Percentiles rank a stretch among this genome's conserved stretches.
These are phyloP conservation scores for Penicillium odoratum DNA, from an alignment of 495 filamentous ascomycete species.

Conservation along the genomic window DNA sequence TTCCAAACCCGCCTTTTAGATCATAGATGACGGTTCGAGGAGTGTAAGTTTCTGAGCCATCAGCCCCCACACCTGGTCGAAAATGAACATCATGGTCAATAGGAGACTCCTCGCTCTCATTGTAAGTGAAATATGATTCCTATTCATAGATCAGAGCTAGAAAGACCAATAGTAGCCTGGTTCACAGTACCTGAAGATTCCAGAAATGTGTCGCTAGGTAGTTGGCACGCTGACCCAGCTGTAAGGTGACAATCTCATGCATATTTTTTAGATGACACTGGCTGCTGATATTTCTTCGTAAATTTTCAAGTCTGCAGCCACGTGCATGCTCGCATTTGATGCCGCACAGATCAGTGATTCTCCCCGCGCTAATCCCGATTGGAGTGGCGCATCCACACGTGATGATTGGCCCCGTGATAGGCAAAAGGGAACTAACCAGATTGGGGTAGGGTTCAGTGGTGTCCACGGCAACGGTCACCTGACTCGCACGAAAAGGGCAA, in stretches of 20 bases:
- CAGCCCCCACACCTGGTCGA: slow-evolving; percentile 74
- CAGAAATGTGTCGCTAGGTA: slow-evolving; percentile 97
- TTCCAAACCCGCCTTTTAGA: slow-evolving; percentile 88
- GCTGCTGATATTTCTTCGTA: neutral
- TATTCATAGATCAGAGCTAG: slow-evolving; percentile 24
- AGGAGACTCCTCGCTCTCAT: slow-evolving; percentile 61
- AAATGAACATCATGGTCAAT: slow-evolving; percentile 94
- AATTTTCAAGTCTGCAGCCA: slow-evolving; percentile 9
- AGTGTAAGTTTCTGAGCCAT: slow-evolving; percentile 85
- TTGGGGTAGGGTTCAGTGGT: slow-evolving; percentile 16
- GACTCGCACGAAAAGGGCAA: slow-evolving; percentile 29
- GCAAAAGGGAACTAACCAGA: neutral
- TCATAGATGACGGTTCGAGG: slow-evolving; percentile 94
- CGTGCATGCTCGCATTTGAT: slow-evolving; percentile 5
- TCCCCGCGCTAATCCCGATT: slow-evolving; percentile 20
- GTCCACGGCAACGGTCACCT: slow-evolving; percentile 44
- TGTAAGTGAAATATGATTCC: slow-evolving; percentile 98
- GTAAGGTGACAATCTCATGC: slow-evolving; percentile 95
- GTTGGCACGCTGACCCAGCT: slow-evolving; percentile 90
- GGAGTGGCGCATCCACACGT: slow-evolving; percentile 15
- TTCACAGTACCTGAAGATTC: slow-evolving; percentile 75
- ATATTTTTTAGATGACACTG: slow-evolving; percentile 45
- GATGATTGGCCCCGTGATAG: slow-evolving; percentile 16
- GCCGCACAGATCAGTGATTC: slow-evolving; percentile 20
- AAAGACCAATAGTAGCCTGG: neutral